Evolutionary conservation across 2,329 filamentous ascomycete species (phyloP), one percentile per base, ranked within the genome.

Genomic region (Fusarium algeriense): DNA sequence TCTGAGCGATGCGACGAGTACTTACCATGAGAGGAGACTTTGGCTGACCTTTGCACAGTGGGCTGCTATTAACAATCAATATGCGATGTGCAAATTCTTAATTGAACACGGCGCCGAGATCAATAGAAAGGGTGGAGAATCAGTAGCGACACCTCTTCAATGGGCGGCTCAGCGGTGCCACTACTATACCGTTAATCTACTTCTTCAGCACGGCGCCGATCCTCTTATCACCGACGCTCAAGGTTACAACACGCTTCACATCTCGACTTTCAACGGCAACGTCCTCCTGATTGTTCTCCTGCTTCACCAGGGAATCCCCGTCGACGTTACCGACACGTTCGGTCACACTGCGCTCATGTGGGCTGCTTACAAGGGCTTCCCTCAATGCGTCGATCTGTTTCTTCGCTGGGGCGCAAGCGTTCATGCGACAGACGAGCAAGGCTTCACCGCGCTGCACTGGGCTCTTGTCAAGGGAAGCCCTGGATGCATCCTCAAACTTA

Each of bases 21-120:
- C 41, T 35, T 26, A 13, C 35, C 28, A 32, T 28, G 26, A 9
- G 10, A 48, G 32, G 13, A 50, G 19, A n/a, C 40, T 20, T 20
- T 7, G 15, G 52, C 75, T 76, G 66, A 76, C 68, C 32, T 20
- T 20, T 28, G 13, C 74, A 57, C 79, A 99, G 94, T 99, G 96
- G 96, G 96, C 96, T 49, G 94, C 97, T 40, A 98, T 99, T 81
- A 99, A 99, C 84, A 98, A 98, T 79, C 96, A 98, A 80, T 97
- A 95, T 84, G 93, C 93, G 73, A 94, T 98, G 86, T 98, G 95
- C 88, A 95, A 96, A 81, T 98, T 97, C 82, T 90, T 99, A 46
- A 89, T 99, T 79, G 93, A 89, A 53, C 83, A 85, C 70, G 94
- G 94, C 78, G 96, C 95, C 78, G 92, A 97, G 79, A 92, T 98